phyloP scores from a whole-genome alignment of 2,329 filamentous ascomycete genomes.

The Chrysoporthe puriensis region DNA sequence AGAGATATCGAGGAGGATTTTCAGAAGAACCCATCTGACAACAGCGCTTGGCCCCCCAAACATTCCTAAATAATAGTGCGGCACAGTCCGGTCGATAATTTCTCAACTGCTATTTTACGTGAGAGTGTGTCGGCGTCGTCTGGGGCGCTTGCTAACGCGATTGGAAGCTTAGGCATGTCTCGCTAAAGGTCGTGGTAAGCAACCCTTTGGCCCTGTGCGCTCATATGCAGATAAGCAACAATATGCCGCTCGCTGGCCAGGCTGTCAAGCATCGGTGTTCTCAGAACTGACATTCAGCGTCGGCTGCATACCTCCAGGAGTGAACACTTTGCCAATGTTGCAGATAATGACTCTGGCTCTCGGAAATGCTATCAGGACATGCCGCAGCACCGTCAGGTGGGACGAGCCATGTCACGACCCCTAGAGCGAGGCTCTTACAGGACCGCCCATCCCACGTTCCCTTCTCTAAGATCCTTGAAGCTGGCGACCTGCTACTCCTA shows the following conservation, averaged over 20 bases:
- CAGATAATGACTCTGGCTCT: slow-evolving; percentile 26
- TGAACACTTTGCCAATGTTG: slow-evolving; percentile 7
- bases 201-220: slow-evolving; percentile 15
- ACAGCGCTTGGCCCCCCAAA: slow-evolving; percentile 5
- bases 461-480: slow-evolving; percentile 48
- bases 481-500: slow-evolving; percentile 62
- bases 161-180: slow-evolving; percentile 10
- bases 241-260: background rate
- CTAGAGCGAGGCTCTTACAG: slow-evolving; percentile 40
- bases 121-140: slow-evolving; percentile 19
- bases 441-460: slow-evolving; percentile 52
- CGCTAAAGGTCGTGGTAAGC: slow-evolving; percentile 25
- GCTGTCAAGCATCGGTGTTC: background rate
- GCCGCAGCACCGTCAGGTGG: slow-evolving; percentile 29
- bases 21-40: slow-evolving; percentile 2
- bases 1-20: background rate
- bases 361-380: slow-evolving; percentile 28
- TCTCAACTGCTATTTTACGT: slow-evolving; percentile 13
- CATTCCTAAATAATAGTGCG: slow-evolving; percentile 4
- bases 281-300: slow-evolving; percentile 25
- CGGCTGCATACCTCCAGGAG: slow-evolving; percentile 17
- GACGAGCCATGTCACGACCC: slow-evolving; percentile 31
- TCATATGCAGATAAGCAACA: slow-evolving; percentile 16
- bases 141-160: slow-evolving; percentile 8
- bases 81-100: slow-evolving; percentile 7